These are phyloP conservation scores for Sisymbrium altissimum DNA, from an alignment of 345 rosid species.

Conservation along the genomic window DNA sequence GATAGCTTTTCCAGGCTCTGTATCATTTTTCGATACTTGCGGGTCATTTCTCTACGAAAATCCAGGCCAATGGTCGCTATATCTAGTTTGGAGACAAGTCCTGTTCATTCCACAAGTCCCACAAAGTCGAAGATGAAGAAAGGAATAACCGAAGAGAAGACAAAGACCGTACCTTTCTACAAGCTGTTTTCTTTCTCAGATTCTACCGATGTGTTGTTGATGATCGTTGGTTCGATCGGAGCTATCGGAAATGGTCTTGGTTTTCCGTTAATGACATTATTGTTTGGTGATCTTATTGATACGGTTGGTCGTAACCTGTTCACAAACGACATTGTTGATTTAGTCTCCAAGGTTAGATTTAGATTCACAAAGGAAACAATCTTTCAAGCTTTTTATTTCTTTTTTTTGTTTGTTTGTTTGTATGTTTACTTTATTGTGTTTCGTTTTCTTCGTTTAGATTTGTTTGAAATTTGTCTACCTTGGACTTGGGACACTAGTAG, in stretches of 20 bases:
- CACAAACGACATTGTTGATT: slow-evolving; percentile 28
- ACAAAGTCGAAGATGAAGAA: slow-evolving; percentile 24
- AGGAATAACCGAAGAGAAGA: slow-evolving; percentile 35
- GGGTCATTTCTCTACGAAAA: slow-evolving; percentile 45
- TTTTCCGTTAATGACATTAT: slow-evolving; percentile 64
- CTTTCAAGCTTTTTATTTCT: background rate
- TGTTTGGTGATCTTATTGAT: slow-evolving; percentile 61
- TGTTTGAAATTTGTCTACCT: slow-evolving; percentile 61
- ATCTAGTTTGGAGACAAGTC: background rate
- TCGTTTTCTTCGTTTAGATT: slow-evolving; percentile 36
- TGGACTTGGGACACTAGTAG: slow-evolving; percentile 51
- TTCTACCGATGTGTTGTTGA: slow-evolving; percentile 47
- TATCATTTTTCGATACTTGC: slow-evolving; percentile 45
- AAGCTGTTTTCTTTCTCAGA: slow-evolving; percentile 71
- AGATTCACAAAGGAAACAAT: background rate
- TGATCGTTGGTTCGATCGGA: slow-evolving; percentile 61
- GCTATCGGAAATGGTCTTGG: slow-evolving; percentile 59
- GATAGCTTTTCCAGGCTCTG: background rate
- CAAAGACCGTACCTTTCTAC: slow-evolving; percentile 54
- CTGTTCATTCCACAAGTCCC: background rate
- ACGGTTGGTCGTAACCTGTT: slow-evolving; percentile 56
- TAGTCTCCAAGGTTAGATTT: slow-evolving; percentile 50
- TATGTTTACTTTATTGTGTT: background rate
- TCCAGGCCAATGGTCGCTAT: slow-evolving; percentile 10
- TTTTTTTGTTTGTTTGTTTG: background rate